Conservation (phyloP, 2,329 filamentous ascomycete genomes). For the Colletotrichum incanum region DNA sequence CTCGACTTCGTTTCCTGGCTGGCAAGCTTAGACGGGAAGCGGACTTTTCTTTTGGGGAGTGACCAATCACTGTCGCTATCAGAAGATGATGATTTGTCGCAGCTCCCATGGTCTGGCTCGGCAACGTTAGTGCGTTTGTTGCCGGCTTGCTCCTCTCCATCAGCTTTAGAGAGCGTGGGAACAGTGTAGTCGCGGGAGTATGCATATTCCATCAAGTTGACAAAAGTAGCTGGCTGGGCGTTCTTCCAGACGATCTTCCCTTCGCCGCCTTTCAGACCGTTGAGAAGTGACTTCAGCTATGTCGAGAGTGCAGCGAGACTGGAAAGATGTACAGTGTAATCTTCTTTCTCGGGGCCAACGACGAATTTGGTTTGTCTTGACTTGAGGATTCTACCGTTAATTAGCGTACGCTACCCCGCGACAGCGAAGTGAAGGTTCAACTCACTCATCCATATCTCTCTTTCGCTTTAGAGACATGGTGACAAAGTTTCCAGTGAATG, state of each 20-base stretch:
- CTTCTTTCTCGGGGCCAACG: neutral
- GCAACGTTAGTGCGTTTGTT: too few species aligned
- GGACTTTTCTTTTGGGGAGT: too few species aligned
- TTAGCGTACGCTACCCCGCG: neutral
- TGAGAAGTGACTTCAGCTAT: neutral
- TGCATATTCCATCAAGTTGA: conserved; percentile 16
- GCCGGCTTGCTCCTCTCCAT: neutral
- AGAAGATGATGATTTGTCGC: too few species aligned
- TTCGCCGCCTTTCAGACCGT: too few species aligned
- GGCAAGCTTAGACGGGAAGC: too few species aligned
- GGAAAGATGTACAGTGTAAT: neutral
- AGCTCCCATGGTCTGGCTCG: too few species aligned
- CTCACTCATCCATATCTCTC: neutral
- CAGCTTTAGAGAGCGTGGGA: neutral
- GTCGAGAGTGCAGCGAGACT: neutral
- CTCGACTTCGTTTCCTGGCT: too few species aligned
- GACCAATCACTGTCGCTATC: too few species aligned
- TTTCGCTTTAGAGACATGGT: neutral
- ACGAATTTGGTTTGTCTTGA: neutral
- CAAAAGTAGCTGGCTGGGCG: neutral
- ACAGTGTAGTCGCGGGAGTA: neutral
- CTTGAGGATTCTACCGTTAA: neutral
- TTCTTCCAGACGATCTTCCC: neutral
- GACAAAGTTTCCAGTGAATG: too few species aligned
- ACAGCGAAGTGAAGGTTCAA: accelerated